Conservation (phyloP, 2,329 filamentous ascomycete species). For the Cladosporium phlei region DNA sequence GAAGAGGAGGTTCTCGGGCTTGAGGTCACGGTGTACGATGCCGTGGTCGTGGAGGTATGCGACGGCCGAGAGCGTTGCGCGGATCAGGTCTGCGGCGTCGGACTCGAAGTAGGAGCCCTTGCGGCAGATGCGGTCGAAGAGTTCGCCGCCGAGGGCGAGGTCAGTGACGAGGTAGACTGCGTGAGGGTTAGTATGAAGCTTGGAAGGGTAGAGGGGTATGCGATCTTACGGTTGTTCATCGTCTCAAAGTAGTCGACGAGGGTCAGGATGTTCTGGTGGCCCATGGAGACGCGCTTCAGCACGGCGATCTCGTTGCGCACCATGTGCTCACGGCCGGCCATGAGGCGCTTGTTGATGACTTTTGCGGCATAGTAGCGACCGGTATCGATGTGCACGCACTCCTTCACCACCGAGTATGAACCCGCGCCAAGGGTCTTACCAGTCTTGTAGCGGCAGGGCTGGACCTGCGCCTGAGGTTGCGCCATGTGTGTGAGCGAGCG, state of each 20-base stretch:
- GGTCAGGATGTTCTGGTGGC: slow-evolving; percentile 95
- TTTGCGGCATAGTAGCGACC: slow-evolving; percentile 98
- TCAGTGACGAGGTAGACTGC: slow-evolving; percentile 92
- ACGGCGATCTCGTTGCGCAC: slow-evolving; percentile 98
- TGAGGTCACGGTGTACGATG: slow-evolving; percentile 95
- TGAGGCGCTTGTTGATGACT: slow-evolving; percentile 97
- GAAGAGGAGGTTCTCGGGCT: slow-evolving; percentile 95
- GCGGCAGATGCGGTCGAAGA: slow-evolving; percentile 97
- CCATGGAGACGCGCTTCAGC: slow-evolving; percentile 96
- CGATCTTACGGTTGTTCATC: slow-evolving; percentile 78
- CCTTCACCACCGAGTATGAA: slow-evolving; percentile 97
- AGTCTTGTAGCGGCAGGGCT: slow-evolving; percentile 97
- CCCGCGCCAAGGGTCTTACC: slow-evolving; percentile 95
- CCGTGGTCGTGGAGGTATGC: slow-evolving; percentile 98
- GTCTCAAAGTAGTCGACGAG: slow-evolving; percentile 99
- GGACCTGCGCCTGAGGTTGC: slow-evolving; percentile 55
- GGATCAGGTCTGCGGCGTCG: slow-evolving; percentile 90
- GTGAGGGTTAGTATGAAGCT: slow-evolving; percentile 8
- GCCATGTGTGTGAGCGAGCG: slow-evolving; percentile 3
- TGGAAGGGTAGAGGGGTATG: neutral
- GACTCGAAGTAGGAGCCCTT: slow-evolving; percentile 99
- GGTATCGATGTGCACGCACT: slow-evolving; percentile 97
- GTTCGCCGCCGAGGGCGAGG: slow-evolving; percentile 88
- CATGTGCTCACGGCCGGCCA: slow-evolving; percentile 98
- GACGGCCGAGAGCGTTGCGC: slow-evolving; percentile 91